Evolutionary conservation across 345 rosid species (phyloP).

Genomic region (Lumnitzera littorea): DNA sequence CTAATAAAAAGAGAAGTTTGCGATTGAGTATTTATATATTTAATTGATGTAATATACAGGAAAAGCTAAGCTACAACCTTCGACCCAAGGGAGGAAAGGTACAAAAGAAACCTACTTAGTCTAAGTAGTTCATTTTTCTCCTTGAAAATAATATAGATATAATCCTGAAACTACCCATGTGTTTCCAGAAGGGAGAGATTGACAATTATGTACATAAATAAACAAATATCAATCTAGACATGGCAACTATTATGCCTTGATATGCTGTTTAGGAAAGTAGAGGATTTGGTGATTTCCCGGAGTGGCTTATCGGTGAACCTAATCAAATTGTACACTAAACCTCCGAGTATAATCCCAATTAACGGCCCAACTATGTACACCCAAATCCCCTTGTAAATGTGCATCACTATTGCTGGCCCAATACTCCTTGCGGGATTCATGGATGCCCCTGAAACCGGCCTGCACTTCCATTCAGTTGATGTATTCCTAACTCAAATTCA

Average conservation of each 20-base stretch:
- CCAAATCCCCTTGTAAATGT: conserved; percentile 47
- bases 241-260: not conserved
- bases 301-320: conserved; percentile 51
- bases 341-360: conserved; percentile 47
- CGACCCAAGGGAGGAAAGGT: no score
- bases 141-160: no score
- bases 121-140: no score
- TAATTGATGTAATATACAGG: no score
- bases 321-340: conserved; percentile 40
- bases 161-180: no score
- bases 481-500: no score
- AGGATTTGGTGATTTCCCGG: conserved; percentile 24
- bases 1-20: no score
- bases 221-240: not conserved
- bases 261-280: conserved; percentile 13
- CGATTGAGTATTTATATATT: no score
- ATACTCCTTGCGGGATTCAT: conserved; percentile 88
- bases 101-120: no score
- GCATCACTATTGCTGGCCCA: conserved; percentile 63
- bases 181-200: no score
- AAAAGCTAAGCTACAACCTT: no score
- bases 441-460: conserved; percentile 68
- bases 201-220: no score
- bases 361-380: conserved; percentile 51
- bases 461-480: conserved; percentile 20